Base-by-base conservation (phyloP, 2,329 filamentous ascomycete genomes). In the Talaromyces atroroseus region DNA sequence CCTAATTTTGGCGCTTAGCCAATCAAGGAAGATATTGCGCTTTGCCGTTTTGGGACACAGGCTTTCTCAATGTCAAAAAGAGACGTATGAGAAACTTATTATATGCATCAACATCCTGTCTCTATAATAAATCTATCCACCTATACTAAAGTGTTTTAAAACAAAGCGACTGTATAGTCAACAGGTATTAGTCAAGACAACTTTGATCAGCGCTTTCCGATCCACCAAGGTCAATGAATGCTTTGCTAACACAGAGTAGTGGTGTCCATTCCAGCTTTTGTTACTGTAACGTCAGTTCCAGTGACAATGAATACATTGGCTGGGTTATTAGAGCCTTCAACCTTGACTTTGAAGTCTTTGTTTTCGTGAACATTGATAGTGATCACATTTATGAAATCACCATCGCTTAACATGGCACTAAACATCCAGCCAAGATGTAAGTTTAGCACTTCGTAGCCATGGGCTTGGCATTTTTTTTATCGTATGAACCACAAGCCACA, bases 281-380 rank as follows among this genome's bases (percentile, higher is more conserved):
- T 80, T 18, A 81, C 81, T 16, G 78, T 71, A 21, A 87, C 77
- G 58, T 74, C 73, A 2, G 76, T 70, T 0, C 84, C 87, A 1
- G 80, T 80, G 14, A 92, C 82, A 0, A 78, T 84, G 65, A 82
- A 86, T 3, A 89, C 83, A 26, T 81, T 65, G 0, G 88, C 81
- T 1, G 78, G 71, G 1, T 71, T 73, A 0, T 63, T 64, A 0
- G 83, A 67, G 0, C 87, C 87, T 42, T 80, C 76, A n/a, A 90
- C 62, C 45, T 80, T 75, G 0, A 82, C 82, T 59, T 81, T 77
- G 54, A 86, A 84, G 56, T 79, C 81, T 60, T 80, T 76, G 8
- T 79, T 77, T 60, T 87, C 83, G 59, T 80, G 78, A 29, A 90
- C 80, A 67, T 94, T 94, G 16, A 90, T 87, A 1, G 92, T 88